phyloP scores from a whole-genome alignment of 2,329 filamentous ascomycete species.

The Myotisia sp. region DNA sequence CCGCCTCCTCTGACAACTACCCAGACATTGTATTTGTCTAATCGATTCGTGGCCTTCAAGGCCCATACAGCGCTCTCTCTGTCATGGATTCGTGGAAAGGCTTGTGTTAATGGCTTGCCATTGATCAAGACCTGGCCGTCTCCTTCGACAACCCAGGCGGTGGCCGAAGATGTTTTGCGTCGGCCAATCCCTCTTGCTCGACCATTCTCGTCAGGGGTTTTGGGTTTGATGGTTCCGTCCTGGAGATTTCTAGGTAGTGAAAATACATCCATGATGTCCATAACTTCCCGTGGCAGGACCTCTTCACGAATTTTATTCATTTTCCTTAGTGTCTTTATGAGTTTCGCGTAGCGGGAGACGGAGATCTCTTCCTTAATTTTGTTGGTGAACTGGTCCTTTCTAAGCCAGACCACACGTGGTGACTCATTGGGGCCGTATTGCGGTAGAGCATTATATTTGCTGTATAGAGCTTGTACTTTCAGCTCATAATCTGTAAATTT shows the following conservation, averaged over 20 bases:
- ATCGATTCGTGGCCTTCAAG: slow-evolving; percentile 61
- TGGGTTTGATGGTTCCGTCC: slow-evolving; percentile 46
- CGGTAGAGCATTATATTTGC: slow-evolving; percentile 60
- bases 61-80: slow-evolving; percentile 90
- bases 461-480: slow-evolving; percentile 54
- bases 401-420: slow-evolving; percentile 67
- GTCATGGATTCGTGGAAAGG: slow-evolving; percentile 80
- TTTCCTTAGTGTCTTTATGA: slow-evolving; percentile 60
- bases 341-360: slow-evolving; percentile 61
- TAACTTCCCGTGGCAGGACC: slow-evolving; percentile 58
- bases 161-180: slow-evolving; percentile 75
- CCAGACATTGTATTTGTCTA: slow-evolving; percentile 97
- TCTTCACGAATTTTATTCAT: slow-evolving; percentile 74
- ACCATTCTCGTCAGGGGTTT: slow-evolving; percentile 58
- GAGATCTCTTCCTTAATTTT: slow-evolving; percentile 58
- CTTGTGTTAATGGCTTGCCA: slow-evolving; percentile 66
- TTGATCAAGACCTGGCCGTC: slow-evolving; percentile 84
- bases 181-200: slow-evolving; percentile 66
- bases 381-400: slow-evolving; percentile 58
- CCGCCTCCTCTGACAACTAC: slow-evolving; percentile 72
- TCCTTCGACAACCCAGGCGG: slow-evolving; percentile 80
- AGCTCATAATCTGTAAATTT: slow-evolving; percentile 77
- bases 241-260: slow-evolving; percentile 60
- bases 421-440: slow-evolving; percentile 50
- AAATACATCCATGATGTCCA: slow-evolving; percentile 51